Evolutionary conservation across 208 protist species (phyloP), one percentile per base, ranked within the genome.

Genomic region (Leishmania martiniquensis): DNA sequence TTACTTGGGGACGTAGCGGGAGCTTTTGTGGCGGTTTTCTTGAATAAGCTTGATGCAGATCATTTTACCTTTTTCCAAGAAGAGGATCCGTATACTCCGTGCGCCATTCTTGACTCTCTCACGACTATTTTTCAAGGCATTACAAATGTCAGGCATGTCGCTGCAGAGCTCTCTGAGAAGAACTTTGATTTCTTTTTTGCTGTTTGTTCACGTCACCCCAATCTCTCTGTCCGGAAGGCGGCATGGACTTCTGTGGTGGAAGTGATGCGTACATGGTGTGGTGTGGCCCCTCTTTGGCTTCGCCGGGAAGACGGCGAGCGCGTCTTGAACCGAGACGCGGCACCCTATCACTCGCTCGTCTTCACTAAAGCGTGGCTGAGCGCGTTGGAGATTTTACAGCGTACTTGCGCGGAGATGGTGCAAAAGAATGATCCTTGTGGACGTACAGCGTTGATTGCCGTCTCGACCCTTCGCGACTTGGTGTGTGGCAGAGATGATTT

Each of bases 51-150:
- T 37, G 87, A 91, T 29, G 76, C 76, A 10, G 89, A 94, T 57
- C 88, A 96, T 80, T 84, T 85, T 69, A 72, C 83, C 7, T 96
- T 96, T 84, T 94, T 94, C 71, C 82, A 88, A 63, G 84, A 87
- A 22, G 66, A 22, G 37, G 92, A 96, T 67, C 87, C 89, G 2
- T 93, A 93, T 72, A 89, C 86, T 1, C 89, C 92, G 37, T 82
- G 77, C 42, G 90, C 75, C 10, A 80, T 88, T 39, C 69, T 89
- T 13, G 87, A 85, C 54, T 71, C 83, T 1, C 76, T 93, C 15
- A 80, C 81, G 9, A 70, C 71, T 57, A 57, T 89, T 44, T 87
- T 93, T 57, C 83, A 86, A 66, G 75, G 78, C 52, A 77, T 80
- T 60, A 78, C 80, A 22, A 78, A 83, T 47, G 84, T 89, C 66